Percentiles rank a stretch among this genome's conserved stretches.
phyloP scores from a whole-genome alignment of 768 basidiomycete species.

The Lactarius tabidus region DNA sequence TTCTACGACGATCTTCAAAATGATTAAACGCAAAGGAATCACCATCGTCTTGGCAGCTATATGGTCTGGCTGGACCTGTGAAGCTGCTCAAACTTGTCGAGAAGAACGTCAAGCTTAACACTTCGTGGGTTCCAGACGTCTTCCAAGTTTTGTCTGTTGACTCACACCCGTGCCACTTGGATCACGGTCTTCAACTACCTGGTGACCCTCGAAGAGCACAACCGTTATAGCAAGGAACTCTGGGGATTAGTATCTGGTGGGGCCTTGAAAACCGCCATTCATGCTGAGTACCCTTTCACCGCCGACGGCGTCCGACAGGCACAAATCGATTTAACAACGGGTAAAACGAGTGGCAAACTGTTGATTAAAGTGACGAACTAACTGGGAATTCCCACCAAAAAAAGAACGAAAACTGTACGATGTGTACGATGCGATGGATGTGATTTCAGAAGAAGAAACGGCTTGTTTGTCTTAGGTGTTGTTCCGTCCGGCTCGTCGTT shows the following conservation, averaged over 20 bases:
- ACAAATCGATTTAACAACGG: constrained; percentile 70
- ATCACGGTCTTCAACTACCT: constrained; percentile 68
- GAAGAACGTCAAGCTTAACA: constrained; percentile 82
- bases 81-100: constrained; percentile 64
- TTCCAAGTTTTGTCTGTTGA: not conserved
- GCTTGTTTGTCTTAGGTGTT: too few species aligned
- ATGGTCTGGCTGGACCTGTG: constrained; percentile 76
- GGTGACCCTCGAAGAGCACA: constrained; percentile 67
- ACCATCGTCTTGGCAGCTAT: constrained; percentile 87
- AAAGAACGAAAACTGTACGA: constrained; percentile 44
- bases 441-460: too few species aligned
- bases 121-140: constrained; percentile 49
- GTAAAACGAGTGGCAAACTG: constrained; percentile 84
- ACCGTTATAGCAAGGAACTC: constrained; percentile 59
- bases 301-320: constrained; percentile 72
- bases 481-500: too few species aligned
- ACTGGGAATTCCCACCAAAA: constrained; percentile 32
- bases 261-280: constrained; percentile 61
- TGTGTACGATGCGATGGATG: constrained; percentile 28
- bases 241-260: constrained; percentile 59
- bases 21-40: constrained; percentile 83
- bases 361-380: constrained; percentile 56
- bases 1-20: constrained; percentile 79
- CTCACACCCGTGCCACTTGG: not conserved
- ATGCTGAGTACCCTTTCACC: constrained; percentile 80